Evolutionary conservation across 129 eudicot species (phyloP), one percentile per base, ranked within the genome.

Genomic region (Cynara cardunculus): DNA sequence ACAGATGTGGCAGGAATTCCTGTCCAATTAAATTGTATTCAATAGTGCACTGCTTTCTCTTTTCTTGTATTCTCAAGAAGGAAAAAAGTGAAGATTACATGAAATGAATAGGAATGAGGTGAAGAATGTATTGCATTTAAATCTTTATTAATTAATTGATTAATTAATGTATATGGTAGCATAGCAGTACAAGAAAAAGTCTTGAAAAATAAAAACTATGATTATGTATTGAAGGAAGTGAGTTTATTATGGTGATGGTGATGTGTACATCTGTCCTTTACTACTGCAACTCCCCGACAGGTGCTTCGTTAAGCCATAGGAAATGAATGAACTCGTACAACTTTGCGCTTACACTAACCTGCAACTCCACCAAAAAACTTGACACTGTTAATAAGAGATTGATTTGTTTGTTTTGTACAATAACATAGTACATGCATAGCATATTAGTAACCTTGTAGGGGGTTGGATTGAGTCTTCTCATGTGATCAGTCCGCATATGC

Each of bases 301-400:
- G 99, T 30, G 99, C 99, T 80, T 96, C 99, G 41, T 93, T 96
- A 81, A 96, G 98, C 99, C 99, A 96, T 79, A 96, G 87, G 87
- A 93, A 96, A 83, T 96, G 99, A 80, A 96, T 96, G 86, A 96
- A 96, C 71, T 96, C 98, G 5, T 96, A 96, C 85, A 96, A 44
- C 84, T 96, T 91, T 61, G 98, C 84, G 61, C 99, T 96, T 78
- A 96, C 99, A 75, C 99, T 93, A 81, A 94, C 99, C 99, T 94
- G 96, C 65, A 56, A 53, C 77, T 71, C 61, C 77, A 56, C 24
- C 18, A 53, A 46, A 26, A 68, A 44, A 65, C 30, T 10, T n/a
- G 2, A 14, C 7, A 14, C 6, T 53, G 62, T 53, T 56, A 56
- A 56, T 1, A 56, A n/a, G 24, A 6, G 2, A 53, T 18, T 14